Evolutionary conservation across 768 basidiomycete species (phyloP).

Genomic region (Trichaptum fuscoviolaceum): DNA sequence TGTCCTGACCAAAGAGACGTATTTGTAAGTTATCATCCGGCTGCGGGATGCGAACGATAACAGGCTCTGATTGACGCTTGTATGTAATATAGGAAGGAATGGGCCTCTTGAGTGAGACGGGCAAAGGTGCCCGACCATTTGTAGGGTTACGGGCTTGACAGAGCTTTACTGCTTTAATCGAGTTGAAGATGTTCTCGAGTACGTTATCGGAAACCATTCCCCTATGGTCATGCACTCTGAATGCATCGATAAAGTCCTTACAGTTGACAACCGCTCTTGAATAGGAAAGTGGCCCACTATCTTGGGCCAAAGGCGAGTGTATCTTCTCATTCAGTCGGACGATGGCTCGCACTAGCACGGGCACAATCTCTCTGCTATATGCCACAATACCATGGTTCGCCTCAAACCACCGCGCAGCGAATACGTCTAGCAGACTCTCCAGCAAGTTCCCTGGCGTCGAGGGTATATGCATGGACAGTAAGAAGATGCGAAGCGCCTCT

Average conservation of each 20-base stretch:
- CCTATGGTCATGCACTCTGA: conserved; percentile 71
- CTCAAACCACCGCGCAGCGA: conserved; percentile 87
- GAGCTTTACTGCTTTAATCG: conserved; percentile 67
- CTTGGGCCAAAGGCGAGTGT: conserved; percentile 66
- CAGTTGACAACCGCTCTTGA: conserved; percentile 56
- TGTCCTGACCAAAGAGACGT: conserved; percentile 80
- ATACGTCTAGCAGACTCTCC: conserved; percentile 75
- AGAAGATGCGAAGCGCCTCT: conserved; percentile 83
- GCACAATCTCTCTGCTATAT: conserved; percentile 78
- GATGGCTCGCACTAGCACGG: conserved; percentile 72
- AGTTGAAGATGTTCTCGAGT: conserved; percentile 72
- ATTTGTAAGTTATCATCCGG: conserved; percentile 80
- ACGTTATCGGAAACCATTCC: conserved; percentile 68
- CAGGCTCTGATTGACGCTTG: conserved; percentile 81
- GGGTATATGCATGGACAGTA: conserved; percentile 74
- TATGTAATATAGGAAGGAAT: conserved; percentile 80
- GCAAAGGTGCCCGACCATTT: conserved; percentile 33
- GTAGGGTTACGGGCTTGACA: conserved; percentile 58
- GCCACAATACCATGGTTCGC: conserved; percentile 74
- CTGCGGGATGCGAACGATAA: conserved; percentile 81
- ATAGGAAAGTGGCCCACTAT: conserved; percentile 50
- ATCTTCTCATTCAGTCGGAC: conserved; percentile 86
- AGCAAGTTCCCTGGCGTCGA: conserved; percentile 33
- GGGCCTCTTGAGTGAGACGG: conserved; percentile 65
- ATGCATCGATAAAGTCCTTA: conserved; percentile 80